Base-by-base conservation (phyloP, 2,329 filamentous ascomycete genomes). In the Diaporthe sp. region DNA sequence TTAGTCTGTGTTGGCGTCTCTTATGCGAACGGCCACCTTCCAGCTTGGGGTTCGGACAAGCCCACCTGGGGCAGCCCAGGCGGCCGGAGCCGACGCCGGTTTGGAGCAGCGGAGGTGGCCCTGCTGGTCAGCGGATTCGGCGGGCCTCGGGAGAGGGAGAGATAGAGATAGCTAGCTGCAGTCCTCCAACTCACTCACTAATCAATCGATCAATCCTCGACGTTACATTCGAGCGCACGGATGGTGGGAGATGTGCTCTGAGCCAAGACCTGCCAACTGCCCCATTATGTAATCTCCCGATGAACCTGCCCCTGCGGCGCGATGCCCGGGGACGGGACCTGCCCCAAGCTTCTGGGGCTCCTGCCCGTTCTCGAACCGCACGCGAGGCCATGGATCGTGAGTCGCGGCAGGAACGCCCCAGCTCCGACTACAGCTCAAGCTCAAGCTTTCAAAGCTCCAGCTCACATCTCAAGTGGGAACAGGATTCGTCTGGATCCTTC, bases 61-160 rank as follows among this genome's bases (percentile, higher is more conserved):
- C 65, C 65, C 65, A 55, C 49, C 49, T 70, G 65, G 31, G 61
- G 31, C n/a, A 53, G 17, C 65, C 65, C 65, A 70, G 49, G 65
- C 65, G 65, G 65, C 65, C 65, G 65, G 65, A 70, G 65, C 65
- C 65, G 65, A 70, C 4, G 65, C 65, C 65, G 65, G 28, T 70
- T 55, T 55, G 15, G 49, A 70, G 34, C 34, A 70, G 65, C 65
- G 65, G 65, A 70, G 46, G 65, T 51, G 65, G 65, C 65, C 65
- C 49, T 55, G 46, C 34, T 70, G 12, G 5, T 17, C 49, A 70
- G 65, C 65, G 65, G 49, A 22, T 34, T 65, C 42, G 61, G 61
- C 61, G 42, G 61, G 22, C 31, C 65, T 70, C 65, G 65, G 62
- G 34, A 42, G 65, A 13, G 25, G 10, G 1, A n/a, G 31, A 37